phyloP scores from a whole-genome alignment of 495 filamentous ascomycete species.

The Aspergillus asperescens region DNA sequence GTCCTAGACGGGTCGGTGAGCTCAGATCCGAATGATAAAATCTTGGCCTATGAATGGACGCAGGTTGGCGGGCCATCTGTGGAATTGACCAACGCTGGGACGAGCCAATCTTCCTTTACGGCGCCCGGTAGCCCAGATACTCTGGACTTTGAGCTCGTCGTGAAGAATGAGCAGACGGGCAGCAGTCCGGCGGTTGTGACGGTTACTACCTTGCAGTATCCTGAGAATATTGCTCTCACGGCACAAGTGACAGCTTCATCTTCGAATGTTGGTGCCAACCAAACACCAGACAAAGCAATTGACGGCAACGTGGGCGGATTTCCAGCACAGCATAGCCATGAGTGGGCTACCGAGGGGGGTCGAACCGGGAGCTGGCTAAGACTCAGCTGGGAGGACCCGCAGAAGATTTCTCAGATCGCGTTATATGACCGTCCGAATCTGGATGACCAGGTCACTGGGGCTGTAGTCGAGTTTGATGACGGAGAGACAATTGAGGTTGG shows the following conservation, averaged over 20 bases:
- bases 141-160: slow-evolving; percentile 6
- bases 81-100: background rate
- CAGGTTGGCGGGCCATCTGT: slow-evolving; percentile 2
- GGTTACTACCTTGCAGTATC: background rate
- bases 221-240: slow-evolving; percentile 2
- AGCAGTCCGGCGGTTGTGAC: slow-evolving; percentile 2
- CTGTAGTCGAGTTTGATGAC: slow-evolving; percentile 5
- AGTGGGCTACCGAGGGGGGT: slow-evolving; percentile 9
- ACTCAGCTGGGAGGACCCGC: slow-evolving; percentile 4
- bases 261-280: background rate
- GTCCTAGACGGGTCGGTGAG: slow-evolving; percentile 5
- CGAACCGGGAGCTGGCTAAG: slow-evolving; percentile 7
- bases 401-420: slow-evolving; percentile 1
- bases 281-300: slow-evolving; percentile 7
- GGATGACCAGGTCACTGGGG: slow-evolving; percentile 8
- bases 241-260: slow-evolving; percentile 10
- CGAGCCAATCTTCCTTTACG: background rate
- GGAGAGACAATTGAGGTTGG: slow-evolving; percentile 2
- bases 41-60: slow-evolving; percentile 2
- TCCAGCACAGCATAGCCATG: background rate
- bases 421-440: slow-evolving; percentile 11
- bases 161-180: background rate
- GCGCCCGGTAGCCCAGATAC: background rate
- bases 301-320: background rate
- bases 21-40: background rate